Conservation (phyloP, 2,329 filamentous ascomycete species). For the Colletotrichum liaoningense region DNA sequence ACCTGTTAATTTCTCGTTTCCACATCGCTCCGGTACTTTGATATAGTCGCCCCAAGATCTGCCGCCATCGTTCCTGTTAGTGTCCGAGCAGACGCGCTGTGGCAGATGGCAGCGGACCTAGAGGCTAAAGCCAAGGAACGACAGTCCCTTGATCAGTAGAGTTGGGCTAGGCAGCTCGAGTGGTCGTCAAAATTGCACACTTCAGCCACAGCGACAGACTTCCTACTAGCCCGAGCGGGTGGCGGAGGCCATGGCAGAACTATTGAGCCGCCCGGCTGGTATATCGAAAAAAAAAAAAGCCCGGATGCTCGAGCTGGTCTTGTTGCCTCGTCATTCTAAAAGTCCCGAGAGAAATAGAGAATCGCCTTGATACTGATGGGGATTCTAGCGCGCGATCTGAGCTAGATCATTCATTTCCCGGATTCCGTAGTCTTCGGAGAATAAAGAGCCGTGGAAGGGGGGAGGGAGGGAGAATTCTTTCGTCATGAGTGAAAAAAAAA, state of each 20-base stretch:
- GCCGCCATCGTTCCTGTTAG: slow-evolving; percentile 11
- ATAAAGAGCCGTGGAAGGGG: background rate
- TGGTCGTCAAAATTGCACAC: slow-evolving; percentile 23
- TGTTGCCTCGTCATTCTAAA: background rate
- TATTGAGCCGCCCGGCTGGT: slow-evolving; percentile 19
- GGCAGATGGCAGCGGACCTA: background rate
- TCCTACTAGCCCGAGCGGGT: background rate
- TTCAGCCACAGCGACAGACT: background rate
- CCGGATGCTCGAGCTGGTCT: background rate
- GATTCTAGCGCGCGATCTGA: background rate
- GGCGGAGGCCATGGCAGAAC: background rate
- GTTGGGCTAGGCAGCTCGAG: background rate
- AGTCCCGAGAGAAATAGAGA: background rate
- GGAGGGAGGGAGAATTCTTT: background rate
- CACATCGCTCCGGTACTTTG: background rate
- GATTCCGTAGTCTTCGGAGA: slow-evolving; percentile 7
- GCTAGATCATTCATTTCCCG: background rate
- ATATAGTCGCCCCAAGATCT: slow-evolving; percentile 2
- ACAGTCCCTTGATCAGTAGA: background rate
- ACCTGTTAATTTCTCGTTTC: background rate
- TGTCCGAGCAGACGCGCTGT: slow-evolving; percentile 7
- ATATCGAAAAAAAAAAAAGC: background rate
- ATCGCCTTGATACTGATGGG: background rate
- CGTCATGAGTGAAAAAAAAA: background rate
- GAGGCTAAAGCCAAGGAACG: background rate